phyloP scores from a whole-genome alignment of 805 yeast genomes.

The Huiozyma naganishii region DNA sequence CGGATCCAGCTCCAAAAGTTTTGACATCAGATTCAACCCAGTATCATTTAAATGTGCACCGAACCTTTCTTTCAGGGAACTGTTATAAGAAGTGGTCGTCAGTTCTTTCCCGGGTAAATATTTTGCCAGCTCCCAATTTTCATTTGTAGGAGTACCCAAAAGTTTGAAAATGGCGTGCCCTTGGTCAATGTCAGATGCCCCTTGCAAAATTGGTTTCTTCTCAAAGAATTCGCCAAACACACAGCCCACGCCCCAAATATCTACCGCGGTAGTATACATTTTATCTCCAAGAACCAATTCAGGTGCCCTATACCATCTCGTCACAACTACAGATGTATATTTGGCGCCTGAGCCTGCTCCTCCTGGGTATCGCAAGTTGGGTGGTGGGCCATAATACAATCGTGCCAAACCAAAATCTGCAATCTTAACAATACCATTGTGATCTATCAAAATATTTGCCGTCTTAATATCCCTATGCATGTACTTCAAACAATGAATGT shows the following conservation, averaged over 20 bases:
- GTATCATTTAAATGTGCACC: constrained; percentile 28
- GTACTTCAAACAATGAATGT: constrained; percentile 47
- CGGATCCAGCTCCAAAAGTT: constrained; percentile 63
- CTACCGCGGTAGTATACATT: constrained; percentile 86
- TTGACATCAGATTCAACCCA: constrained; percentile 47
- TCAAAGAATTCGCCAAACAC: constrained; percentile 86
- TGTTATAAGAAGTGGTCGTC: constrained; percentile 20
- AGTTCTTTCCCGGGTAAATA: constrained; percentile 43
- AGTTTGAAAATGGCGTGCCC: constrained; percentile 70
- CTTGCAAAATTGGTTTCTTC: constrained; percentile 74
- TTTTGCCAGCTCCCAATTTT: constrained; percentile 50
- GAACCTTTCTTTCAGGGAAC: constrained; percentile 43
- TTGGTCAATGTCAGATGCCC: constrained; percentile 80
- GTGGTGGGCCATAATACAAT: constrained; percentile 50
- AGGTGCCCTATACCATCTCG: constrained; percentile 97
- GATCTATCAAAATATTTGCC: constrained; percentile 81
- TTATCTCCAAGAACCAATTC: constrained; percentile 81
- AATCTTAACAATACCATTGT: constrained; percentile 66
- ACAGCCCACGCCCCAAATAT: constrained; percentile 97
- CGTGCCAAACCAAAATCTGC: constrained; percentile 97
- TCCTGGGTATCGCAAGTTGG: constrained; percentile 36
- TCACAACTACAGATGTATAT: constrained; percentile 71
- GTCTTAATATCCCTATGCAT: constrained; percentile 92
- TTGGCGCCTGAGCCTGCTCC: constrained; percentile 34
- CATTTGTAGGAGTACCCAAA: constrained; percentile 65